Conservation (phyloP, 345 rosid species). For the Acer saccharum region DNA sequence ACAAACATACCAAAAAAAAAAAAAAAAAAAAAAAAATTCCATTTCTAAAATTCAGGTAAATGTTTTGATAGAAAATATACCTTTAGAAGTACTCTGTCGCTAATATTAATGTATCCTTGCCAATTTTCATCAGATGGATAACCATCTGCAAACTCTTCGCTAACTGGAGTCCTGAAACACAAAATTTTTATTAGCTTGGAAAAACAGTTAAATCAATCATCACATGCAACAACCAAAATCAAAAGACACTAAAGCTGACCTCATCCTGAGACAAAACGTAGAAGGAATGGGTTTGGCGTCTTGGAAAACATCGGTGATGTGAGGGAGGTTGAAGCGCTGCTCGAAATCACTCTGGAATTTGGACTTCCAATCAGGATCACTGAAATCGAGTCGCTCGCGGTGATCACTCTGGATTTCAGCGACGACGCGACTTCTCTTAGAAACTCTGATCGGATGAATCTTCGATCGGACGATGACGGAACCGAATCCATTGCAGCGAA, state of each 20-base stretch:
- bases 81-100: slow-evolving; percentile 93
- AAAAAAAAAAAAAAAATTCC: background rate
- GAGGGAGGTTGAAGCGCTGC: slow-evolving; percentile 75
- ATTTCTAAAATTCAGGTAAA: no score
- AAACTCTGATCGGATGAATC: background rate
- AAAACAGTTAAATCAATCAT: background rate
- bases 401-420: slow-evolving; percentile 17
- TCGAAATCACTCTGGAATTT: slow-evolving; percentile 75
- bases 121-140: slow-evolving; percentile 95
- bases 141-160: slow-evolving; percentile 65
- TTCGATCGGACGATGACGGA: slow-evolving; percentile 36
- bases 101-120: slow-evolving; percentile 94
- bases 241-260: slow-evolving; percentile 37
- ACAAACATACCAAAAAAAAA: background rate
- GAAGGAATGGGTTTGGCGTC: slow-evolving; percentile 71
- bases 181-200: background rate
- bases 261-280: slow-evolving; percentile 87
- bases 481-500: slow-evolving; percentile 26
- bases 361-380: slow-evolving; percentile 75
- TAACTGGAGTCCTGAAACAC: slow-evolving; percentile 58
- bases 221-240: background rate
- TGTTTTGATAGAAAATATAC: slow-evolving; percentile 24
- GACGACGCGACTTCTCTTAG: background rate
- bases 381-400: slow-evolving; percentile 50
- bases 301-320: slow-evolving; percentile 68